These are phyloP conservation scores for Penicillium oxalicum DNA, from an alignment of 2,329 filamentous ascomycete species.

Conservation along the genomic window DNA sequence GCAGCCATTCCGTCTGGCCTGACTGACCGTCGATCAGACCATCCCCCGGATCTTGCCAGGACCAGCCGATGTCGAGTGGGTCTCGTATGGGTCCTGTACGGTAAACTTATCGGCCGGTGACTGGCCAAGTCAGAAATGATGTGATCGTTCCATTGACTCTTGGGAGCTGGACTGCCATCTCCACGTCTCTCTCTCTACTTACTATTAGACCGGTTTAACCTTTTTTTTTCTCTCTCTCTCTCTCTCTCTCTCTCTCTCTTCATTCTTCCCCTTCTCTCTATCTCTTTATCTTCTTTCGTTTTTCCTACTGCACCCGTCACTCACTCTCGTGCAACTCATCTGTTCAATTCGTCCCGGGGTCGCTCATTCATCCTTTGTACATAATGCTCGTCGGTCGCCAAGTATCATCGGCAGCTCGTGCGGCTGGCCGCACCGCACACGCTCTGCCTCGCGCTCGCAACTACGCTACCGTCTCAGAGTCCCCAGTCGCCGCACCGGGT, in stretches of 20 bases:
- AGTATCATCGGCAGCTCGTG: conserved; percentile 19
- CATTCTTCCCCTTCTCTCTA: not conserved
- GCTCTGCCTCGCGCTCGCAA: conserved; percentile 8
- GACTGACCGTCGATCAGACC: not conserved
- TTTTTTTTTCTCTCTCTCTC: not conserved
- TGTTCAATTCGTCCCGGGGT: no score
- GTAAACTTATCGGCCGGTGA: conserved; percentile 14
- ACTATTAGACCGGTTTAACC: no score
- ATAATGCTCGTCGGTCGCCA: conserved; percentile 27
- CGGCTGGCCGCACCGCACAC: conserved; percentile 17
- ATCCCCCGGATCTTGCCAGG: not conserved
- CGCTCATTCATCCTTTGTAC: not conserved
- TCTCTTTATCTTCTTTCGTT: no score
- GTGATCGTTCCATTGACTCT: conserved; percentile 2
- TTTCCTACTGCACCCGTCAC: no score
- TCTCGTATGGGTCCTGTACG: conserved; percentile 6
- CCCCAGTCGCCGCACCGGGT: conserved; percentile 30
- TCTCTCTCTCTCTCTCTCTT: not conserved
- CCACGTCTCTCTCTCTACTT: no score
- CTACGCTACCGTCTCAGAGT: conserved; percentile 26
- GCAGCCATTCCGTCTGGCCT: not conserved
- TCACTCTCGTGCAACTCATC: no score
- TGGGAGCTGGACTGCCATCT: no score
- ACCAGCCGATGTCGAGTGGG: conserved; percentile 3
- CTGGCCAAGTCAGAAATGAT: conserved; percentile 7